A percentile compares a stretch with the other conserved stretches of the same genome.
These are phyloP conservation scores for Penicillium coprophilum DNA, from an alignment of 495 filamentous ascomycete genomes.

Conservation along the genomic window DNA sequence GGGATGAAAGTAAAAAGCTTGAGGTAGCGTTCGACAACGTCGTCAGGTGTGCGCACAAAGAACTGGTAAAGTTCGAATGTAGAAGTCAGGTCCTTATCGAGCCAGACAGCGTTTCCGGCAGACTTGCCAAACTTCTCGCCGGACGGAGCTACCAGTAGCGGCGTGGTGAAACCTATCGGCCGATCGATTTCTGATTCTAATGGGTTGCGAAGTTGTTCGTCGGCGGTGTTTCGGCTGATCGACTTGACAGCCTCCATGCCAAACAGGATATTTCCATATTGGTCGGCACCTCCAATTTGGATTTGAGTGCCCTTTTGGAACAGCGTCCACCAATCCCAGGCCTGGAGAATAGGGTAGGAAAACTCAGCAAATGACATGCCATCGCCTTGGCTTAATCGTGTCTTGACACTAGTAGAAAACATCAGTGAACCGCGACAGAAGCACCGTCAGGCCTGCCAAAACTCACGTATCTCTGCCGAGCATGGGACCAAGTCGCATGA, in stretches of 20 bases:
- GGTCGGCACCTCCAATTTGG: constrained; percentile 92
- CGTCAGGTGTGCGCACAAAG: constrained; percentile 81
- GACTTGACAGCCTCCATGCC: constrained; percentile 82
- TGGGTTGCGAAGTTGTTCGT: constrained; percentile 28
- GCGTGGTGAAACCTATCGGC: constrained; percentile 85
- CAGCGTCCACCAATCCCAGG: constrained; percentile 95
- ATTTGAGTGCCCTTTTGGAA: constrained; percentile 66
- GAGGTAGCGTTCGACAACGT: constrained; percentile 73
- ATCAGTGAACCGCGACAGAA: constrained; percentile 21
- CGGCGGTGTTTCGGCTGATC: constrained; percentile 53
- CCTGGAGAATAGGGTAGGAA: constrained; percentile 87
- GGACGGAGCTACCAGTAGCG: constrained; percentile 78
- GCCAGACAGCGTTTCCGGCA: constrained; percentile 91
- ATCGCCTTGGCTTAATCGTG: constrained; percentile 71
- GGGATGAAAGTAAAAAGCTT: constrained; percentile 92
- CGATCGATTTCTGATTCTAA: constrained; percentile 39
- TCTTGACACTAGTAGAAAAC: constrained; percentile 64
- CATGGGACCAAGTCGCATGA: constrained; percentile 79
- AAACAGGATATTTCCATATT: constrained; percentile 93
- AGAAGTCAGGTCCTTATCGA: constrained; percentile 76
- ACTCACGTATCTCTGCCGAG: constrained; percentile 85
- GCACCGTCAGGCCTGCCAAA: neutral
- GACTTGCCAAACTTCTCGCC: constrained; percentile 96
- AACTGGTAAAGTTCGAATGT: constrained; percentile 89
- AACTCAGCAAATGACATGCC: constrained; percentile 96